Evolutionary conservation across 352 stramenopile genomes (phyloP), one percentile per base, ranked within the genome.

Genomic region (Phytophthora tubulina): DNA sequence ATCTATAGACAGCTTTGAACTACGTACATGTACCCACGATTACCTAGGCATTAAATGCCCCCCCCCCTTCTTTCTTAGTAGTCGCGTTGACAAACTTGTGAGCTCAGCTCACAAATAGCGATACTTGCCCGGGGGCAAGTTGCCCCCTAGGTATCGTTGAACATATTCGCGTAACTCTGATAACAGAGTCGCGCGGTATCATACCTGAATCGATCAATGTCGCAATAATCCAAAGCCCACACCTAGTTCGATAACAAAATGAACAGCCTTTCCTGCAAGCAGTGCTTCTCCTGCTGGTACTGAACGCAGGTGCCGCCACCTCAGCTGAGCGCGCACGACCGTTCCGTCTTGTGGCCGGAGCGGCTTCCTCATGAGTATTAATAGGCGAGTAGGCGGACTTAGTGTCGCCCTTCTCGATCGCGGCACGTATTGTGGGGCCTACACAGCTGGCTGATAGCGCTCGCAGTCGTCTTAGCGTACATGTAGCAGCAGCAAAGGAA

Each of bases 91-190:
- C n/a, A n/a, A n/a, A n/a, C n/a, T n/a, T n/a, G n/a, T n/a, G n/a
- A n/a, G n/a, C n/a, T n/a, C n/a, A n/a, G n/a, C n/a, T n/a, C n/a
- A n/a, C n/a, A n/a, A n/a, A n/a, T n/a, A n/a, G n/a, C n/a, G n/a
- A n/a, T n/a, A n/a, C n/a, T n/a, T n/a, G n/a, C n/a, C n/a, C n/a
- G n/a, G n/a, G n/a, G n/a, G n/a, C n/a, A n/a, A n/a, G n/a, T n/a
- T n/a, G n/a, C n/a, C n/a, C n/a, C n/a, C n/a, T n/a, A n/a, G n/a
- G 48, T 67, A 36, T 53, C 39, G 21, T 21, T 21, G 21, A 21
- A 21, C 21, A 21, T 21, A 21, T 21, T 21, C 21, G 21, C 21
- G 21, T 21, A 21, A 21, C 21, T 21, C 21, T 21, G 21, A 21
- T 21, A 21, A 21, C 21, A 21, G 21, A 21, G 21, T 21, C 49